Conservation (phyloP, 331 rosid genomes). For the Pyracantha coccinea region DNA sequence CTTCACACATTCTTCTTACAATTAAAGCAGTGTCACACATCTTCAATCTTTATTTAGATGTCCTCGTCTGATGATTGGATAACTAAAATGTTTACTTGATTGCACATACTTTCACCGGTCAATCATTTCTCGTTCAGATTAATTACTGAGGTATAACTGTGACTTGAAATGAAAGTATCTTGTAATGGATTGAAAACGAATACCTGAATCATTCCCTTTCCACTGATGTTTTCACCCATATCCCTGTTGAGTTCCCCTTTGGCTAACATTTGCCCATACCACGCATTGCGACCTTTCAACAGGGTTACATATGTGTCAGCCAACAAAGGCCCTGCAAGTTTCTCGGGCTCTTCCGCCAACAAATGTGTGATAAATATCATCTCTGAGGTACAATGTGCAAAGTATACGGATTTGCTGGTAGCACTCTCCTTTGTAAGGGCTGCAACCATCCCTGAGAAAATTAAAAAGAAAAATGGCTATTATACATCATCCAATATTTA, state of each 20-base stretch:
- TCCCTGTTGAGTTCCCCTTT: conserved; percentile 77
- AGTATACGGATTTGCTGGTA: conserved; percentile 85
- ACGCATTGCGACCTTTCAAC: conserved; percentile 82
- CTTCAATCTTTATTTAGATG: too few species aligned
- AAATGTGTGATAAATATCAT: conserved; percentile 92
- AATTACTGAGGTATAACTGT: too few species aligned
- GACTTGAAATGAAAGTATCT: not conserved
- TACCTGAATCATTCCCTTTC: conserved; percentile 99
- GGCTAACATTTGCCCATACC: conserved; percentile 97
- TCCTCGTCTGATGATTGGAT: too few species aligned
- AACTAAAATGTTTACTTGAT: too few species aligned
- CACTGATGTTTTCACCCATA: conserved; percentile 89
- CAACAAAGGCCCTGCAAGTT: conserved; percentile 86
- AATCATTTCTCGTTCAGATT: too few species aligned
- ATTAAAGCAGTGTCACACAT: too few species aligned
- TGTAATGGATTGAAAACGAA: not conserved
- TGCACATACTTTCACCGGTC: too few species aligned
- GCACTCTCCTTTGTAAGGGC: conserved; percentile 97
- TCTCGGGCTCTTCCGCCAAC: conserved; percentile 89
- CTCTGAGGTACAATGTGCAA: conserved; percentile 90
- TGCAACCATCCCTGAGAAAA: conserved; percentile 75
- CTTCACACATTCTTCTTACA: too few species aligned
- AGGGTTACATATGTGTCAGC: conserved; percentile 89
- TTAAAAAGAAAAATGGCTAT: not conserved
- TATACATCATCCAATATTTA: not conserved